Base-by-base conservation (phyloP, 1,284 basidiomycete genomes). In the Cutaneotrichosporon cavernicola region DNA sequence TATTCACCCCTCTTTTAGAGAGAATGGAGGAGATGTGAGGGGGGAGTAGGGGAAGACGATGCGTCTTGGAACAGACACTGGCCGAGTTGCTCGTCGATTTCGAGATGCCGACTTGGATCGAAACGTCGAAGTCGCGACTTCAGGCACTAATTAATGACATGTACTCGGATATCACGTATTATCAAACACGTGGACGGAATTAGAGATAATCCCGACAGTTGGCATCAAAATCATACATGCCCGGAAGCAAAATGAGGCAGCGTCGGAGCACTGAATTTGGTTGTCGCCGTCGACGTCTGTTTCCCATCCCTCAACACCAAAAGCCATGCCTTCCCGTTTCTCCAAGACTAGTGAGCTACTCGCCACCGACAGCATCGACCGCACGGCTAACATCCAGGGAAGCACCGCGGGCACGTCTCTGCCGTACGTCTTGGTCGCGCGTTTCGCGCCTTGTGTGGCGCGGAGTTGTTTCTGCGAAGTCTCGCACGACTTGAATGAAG, bases 371-470 rank as follows among this genome's bases (percentile, higher is more conserved):
- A 9, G 43, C 18, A 16, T 50, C 22, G 49, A 50, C 22, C 9
- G 43, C 18, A 47, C 11, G 46, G 26, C 22, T 26, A 18, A 50
- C 22, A 5, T 21, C 22, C 13, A 30, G 26, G 22, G 4, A 22
- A 21, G 86, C 94, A 96, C 85, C 88, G 94, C 80, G 94, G 94
- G 78, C 93, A 99, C 86, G 96, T 99, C 78, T 98, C 95, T 73
- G 94, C 94, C 80, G 47, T 43, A 6, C 40, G 40, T 43, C 11
- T 18, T 18, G 7, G 11, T 18, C 40, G 40, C 40, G 40, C 40
- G 40, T 18, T 43, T 13, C 5, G 40, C 40, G 40, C 40, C 11
- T 6, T 43, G 11, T 13, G 40, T 13, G 40, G 40, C 16, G 11
- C 40, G 14, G 40, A 43, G 40, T 26, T 26, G 26, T 26, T 26